phyloP scores from a whole-genome alignment of 2,329 filamentous ascomycete species.

The Phyllosticta capitalensis region DNA sequence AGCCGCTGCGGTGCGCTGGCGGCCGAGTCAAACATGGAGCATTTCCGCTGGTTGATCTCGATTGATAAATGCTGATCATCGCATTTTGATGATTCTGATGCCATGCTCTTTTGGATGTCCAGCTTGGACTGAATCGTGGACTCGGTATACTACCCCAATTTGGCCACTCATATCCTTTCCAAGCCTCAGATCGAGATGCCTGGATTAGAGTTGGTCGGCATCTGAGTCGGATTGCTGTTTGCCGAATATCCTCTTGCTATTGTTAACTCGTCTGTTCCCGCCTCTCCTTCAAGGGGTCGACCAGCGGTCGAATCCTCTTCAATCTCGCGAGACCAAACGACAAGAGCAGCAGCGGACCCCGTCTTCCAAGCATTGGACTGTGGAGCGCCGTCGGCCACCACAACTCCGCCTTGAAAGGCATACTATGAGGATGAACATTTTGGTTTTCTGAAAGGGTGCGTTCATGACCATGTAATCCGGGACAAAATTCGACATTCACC shows the following conservation, averaged over 20 bases:
- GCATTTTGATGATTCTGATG: background rate
- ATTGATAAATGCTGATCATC: background rate
- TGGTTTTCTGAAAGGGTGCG: too few relatives aligned
- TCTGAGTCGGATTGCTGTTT: background rate
- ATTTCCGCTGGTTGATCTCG: background rate
- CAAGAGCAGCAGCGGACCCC: background rate
- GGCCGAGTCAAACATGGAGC: background rate
- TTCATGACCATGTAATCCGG: too few relatives aligned
- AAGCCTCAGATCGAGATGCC: background rate
- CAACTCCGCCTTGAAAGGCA: background rate
- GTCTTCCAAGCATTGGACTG: background rate
- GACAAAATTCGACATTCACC: too few relatives aligned
- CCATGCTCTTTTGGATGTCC: background rate
- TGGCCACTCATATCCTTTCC: too few relatives aligned
- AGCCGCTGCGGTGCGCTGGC: background rate
- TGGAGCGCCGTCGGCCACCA: background rate
- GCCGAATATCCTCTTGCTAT: background rate
- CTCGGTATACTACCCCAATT: too few relatives aligned
- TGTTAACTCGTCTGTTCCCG: background rate
- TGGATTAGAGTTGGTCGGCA: background rate
- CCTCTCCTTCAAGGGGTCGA: too few relatives aligned
- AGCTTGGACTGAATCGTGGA: too few relatives aligned
- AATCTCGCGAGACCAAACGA: background rate
- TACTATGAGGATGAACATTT: background rate
- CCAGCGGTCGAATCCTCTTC: too few relatives aligned